Evolutionary conservation across 2,329 filamentous ascomycete genomes (phyloP), one percentile per base, ranked within the genome.

Genomic region (Xylariaceae sp.): DNA sequence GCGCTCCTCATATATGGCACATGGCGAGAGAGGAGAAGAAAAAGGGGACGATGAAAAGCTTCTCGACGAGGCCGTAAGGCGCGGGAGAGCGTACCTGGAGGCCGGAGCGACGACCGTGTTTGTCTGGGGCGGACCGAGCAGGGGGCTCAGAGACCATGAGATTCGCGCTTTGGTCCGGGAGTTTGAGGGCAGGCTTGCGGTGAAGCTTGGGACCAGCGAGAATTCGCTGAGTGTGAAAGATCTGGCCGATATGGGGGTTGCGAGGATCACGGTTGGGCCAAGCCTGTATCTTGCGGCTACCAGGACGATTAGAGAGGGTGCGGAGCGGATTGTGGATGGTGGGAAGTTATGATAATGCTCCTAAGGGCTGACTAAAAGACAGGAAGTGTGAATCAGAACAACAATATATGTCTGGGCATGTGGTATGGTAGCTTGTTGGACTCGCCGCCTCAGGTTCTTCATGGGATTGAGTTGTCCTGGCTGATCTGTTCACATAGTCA

Each of bases 241-340:
- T 1, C 15, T 51, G 4, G 40, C 39, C 10, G 41, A 39, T 32
- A 40, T 52, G 2, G 49, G 49, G n/a, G 49, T 52, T 20, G 49
- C 49, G 33, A 52, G 49, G 41, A 52, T 52, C 49, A 39, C 40
- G 24, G 33, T 46, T 26, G 41, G 49, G n/a, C 49, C 49, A 3
- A 27, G 35, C 11, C 32, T 53, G 35, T 53, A 23, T 40, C 26
- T 23, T 8, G 50, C 50, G 16, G 35, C 15, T 15, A 18, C 11
- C 13, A 21, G 7, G 50, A 29, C 50, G 5, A 21, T 47, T 27
- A 41, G 13, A 18, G 42, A 53, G 35, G 37, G 10, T 1, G 42
- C 50, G 20, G 50, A 41, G 37, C 26, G 50, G 44, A 49, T 48
- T 24, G 43, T 43, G 10, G 16, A 30, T 5, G 43, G 50, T 9